Evolutionary conservation across 2,329 filamentous ascomycete genomes (phyloP), one percentile per base, ranked within the genome.

Genomic region (Pseudocercospora cruenta): DNA sequence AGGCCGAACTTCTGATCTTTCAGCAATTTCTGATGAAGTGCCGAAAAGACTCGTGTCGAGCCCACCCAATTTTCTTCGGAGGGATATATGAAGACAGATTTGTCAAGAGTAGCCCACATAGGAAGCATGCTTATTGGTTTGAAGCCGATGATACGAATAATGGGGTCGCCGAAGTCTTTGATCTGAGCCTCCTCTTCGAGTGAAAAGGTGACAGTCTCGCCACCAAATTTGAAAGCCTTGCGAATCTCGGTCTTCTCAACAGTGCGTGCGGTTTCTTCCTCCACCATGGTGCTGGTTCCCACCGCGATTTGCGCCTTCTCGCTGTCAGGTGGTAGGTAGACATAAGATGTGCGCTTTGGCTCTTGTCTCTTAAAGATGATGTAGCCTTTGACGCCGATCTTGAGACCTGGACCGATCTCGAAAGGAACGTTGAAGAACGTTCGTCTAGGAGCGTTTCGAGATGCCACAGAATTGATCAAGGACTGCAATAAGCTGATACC

Each of bases 151-250:
- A 99, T 91, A 4, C 93, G 90, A 64, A 99, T 91, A 12, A 92
- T 84, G 0, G 93, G 92, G 1, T 91, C 85, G 2, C 94, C 94
- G 73, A 97, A 97, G 70, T 92, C 83, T 67, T 90, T 89, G 65
- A 99, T 84, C 21, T 86, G 82, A 65, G 90, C 90, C 67, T 94
- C 88, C 77, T 99, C 94, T 36, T 97, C 93, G 0, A 89, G 86
- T 0, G 89, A 89, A 77, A 99, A 99, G 58, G 90, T 86, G 55
- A 99, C 88, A 57, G 93, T 93, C 70, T 96, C 92, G 45, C 93
- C 94, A 12, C 94, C 95, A 75, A 98, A 98, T 73, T 95, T 97
- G 83, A 95, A 99, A 0, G 94, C 95, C 78, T 95, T 97, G 66
- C 91, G 91, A 21, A 96, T 87, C 73, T 98, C 93, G 2, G 81